phyloP scores from a whole-genome alignment of 1,284 basidiomycete species.

The Trametes versicolor region DNA sequence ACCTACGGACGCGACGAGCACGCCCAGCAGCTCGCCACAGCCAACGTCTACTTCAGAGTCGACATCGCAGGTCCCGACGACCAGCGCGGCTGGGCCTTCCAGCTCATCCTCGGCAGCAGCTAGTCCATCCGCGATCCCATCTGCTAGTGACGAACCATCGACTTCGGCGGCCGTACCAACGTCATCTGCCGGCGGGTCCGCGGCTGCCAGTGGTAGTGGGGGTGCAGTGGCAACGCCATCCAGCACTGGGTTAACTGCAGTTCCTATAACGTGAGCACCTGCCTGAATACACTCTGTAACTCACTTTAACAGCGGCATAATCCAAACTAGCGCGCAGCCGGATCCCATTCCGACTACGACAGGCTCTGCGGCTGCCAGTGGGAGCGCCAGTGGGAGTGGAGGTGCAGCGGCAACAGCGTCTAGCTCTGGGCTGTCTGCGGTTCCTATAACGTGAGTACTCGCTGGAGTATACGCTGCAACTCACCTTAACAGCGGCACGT shows the following conservation, averaged over 20 bases:
- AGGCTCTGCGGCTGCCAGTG: too few species aligned
- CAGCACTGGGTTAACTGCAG: conserved; percentile 4
- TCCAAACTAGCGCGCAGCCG: neutral
- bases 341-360: neutral
- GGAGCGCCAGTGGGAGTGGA: neutral
- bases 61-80: neutral
- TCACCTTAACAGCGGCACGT: too few species aligned
- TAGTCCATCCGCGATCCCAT: neutral
- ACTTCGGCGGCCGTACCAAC: neutral
- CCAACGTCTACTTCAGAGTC: neutral
- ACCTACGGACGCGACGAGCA: conserved; percentile 1
- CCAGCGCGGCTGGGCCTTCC: neutral
- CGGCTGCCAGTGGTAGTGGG: neutral
- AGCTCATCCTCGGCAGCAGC: neutral
- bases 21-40: neutral
- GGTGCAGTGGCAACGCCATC: neutral
- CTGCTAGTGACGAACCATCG: neutral
- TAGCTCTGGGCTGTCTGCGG: conserved; percentile 2
- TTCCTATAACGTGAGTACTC: conserved; percentile 9
- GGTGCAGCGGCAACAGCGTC: neutral
- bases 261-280: conserved; percentile 7
- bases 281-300: neutral
- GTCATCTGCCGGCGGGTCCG: neutral
- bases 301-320: neutral
- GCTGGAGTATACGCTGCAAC: neutral